These are phyloP conservation scores for Physcomitrellopsis africana DNA, from an alignment of 225 moss, liverwort and hornwort species.

Conservation along the genomic window DNA sequence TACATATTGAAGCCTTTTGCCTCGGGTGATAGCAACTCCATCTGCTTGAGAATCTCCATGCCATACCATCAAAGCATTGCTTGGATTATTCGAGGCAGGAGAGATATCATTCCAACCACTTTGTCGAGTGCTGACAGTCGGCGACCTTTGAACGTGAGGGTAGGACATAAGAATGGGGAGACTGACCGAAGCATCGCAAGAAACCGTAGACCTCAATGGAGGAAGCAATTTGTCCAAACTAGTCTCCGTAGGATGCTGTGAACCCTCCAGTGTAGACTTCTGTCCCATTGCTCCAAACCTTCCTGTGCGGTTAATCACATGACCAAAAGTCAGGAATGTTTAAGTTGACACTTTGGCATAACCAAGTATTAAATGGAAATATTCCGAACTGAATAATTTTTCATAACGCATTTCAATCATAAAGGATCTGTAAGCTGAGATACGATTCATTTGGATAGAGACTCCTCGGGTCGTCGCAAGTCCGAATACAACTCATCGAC, in stretches of 20 bases:
- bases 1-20: constrained; percentile 4
- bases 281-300: constrained; percentile 49
- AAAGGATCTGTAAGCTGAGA: too few relatives aligned
- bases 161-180: constrained; percentile 25
- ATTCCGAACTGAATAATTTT: too few relatives aligned
- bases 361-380: too few relatives aligned
- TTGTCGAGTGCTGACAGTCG: constrained; percentile 13
- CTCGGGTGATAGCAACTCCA: constrained; percentile 12
- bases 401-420: too few relatives aligned
- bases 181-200: constrained; percentile 41
- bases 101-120: constrained; percentile 8
- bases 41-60: constrained; percentile 14
- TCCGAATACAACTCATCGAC: too few relatives aligned
- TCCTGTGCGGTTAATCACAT: constrained; percentile 40
- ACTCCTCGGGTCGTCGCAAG: too few relatives aligned
- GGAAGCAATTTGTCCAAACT: constrained; percentile 60
- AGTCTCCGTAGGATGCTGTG: constrained; percentile 51
- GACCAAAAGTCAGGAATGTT: constrained; percentile 34
- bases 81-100: not conserved
- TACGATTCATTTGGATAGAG: too few relatives aligned
- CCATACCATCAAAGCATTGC: not conserved
- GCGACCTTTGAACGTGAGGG: constrained; percentile 33
- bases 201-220: constrained; percentile 40
- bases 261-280: constrained; percentile 36
- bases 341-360: not conserved